phyloP scores from a whole-genome alignment of 2,329 filamentous ascomycete species.

The Helminthosporium solani region DNA sequence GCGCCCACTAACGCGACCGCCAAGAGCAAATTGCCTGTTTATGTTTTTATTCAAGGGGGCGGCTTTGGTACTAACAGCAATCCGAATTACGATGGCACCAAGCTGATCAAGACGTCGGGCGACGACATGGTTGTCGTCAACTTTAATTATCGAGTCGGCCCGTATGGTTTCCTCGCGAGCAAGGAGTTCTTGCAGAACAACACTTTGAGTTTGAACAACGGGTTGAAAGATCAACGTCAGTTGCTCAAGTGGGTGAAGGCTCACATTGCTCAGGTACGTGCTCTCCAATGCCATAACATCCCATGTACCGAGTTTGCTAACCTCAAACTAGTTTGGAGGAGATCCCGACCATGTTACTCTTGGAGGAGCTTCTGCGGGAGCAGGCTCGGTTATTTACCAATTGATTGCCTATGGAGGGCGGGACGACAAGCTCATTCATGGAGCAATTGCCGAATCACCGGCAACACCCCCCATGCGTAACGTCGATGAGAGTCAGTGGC shows the following conservation, averaged over 20 bases:
- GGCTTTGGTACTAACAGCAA: conserved; percentile 42
- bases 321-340: conserved; percentile 37
- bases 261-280: conserved; percentile 31
- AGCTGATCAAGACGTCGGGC: conserved; percentile 34
- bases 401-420: conserved; percentile 40
- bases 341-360: conserved; percentile 42
- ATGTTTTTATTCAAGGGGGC: conserved; percentile 45
- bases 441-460: conserved; percentile 35
- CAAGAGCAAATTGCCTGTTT: conserved; percentile 38
- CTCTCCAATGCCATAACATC: neutral
- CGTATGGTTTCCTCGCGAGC: conserved; percentile 42
- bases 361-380: conserved; percentile 44
- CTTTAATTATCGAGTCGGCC: conserved; percentile 45
- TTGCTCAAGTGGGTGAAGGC: conserved; percentile 40
- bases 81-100: conserved; percentile 37
- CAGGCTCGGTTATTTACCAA: conserved; percentile 40
- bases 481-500: conserved; percentile 44
- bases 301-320: conserved; percentile 1
- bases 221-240: conserved; percentile 41
- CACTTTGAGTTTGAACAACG: conserved; percentile 39
- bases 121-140: conserved; percentile 41
- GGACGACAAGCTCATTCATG: conserved; percentile 41
- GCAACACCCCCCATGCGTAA: conserved; percentile 44
- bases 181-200: conserved; percentile 30
- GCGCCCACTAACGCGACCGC: conserved; percentile 38